Percentiles rank a stretch among this genome's conserved stretches.
phyloP scores from a whole-genome alignment of 208 protist genomes.

The Phytomonas serpens region DNA sequence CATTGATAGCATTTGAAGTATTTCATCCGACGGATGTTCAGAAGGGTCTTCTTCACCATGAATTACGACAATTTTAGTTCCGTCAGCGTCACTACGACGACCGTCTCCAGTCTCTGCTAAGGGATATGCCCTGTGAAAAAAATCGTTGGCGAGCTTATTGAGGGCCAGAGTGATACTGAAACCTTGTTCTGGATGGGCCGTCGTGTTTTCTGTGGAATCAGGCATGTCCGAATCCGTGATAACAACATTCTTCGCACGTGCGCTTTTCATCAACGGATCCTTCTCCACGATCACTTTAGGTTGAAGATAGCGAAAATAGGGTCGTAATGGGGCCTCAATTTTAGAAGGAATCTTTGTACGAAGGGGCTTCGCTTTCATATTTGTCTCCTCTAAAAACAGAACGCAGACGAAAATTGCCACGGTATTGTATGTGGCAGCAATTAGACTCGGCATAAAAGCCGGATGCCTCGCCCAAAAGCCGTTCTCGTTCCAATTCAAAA shows the following conservation, averaged over 20 bases:
- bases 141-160: background rate
- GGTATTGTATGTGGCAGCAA: constrained; percentile 46
- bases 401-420: constrained; percentile 32
- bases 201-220: background rate
- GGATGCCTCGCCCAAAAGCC: constrained; percentile 39
- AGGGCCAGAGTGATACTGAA: background rate
- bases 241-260: background rate
- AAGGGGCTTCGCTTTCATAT: constrained; percentile 27
- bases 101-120: background rate
- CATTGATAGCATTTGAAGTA: background rate
- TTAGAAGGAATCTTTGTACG: constrained; percentile 13
- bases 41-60: background rate
- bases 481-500: constrained; percentile 15
- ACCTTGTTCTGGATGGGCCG: background rate
- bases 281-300: constrained; percentile 18
- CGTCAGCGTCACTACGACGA: background rate
- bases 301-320: constrained; percentile 22
- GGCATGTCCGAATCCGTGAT: background rate
- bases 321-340: constrained; percentile 13
- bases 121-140: background rate
- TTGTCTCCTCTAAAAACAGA: constrained; percentile 43
- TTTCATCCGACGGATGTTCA: background rate
- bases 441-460: constrained; percentile 56
- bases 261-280: background rate
- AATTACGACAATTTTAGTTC: background rate